These are phyloP conservation scores for Hymenoscyphus linearis DNA, from an alignment of 2,329 filamentous ascomycete species.

Conservation along the genomic window DNA sequence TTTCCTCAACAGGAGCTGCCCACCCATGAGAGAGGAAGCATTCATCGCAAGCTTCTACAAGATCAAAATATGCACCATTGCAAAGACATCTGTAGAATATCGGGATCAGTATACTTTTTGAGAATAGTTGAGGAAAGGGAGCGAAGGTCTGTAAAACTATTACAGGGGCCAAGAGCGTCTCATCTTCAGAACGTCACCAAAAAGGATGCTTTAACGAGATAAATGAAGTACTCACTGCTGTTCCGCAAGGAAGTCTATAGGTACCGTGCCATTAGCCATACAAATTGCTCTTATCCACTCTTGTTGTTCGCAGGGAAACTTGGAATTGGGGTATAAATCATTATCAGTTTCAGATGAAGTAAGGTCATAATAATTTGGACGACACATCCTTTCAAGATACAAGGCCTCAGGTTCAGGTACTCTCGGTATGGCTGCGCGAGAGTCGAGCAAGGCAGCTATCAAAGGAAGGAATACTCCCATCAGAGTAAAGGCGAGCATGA, in stretches of 20 bases:
- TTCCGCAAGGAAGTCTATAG: not conserved
- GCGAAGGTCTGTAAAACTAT: no score
- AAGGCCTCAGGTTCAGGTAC: not conserved
- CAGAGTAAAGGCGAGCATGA: not conserved
- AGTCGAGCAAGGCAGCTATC: not conserved
- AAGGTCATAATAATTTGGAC: not conserved
- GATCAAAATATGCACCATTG: not conserved
- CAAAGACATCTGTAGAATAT: not conserved
- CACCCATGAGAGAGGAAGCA: not conserved
- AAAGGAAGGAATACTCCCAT: not conserved
- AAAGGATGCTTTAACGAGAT: no score
- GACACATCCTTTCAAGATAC: not conserved
- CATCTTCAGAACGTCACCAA: no score
- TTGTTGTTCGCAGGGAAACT: not conserved
- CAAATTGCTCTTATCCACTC: not conserved
- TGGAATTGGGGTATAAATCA: not conserved
- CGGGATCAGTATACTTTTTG: no score
- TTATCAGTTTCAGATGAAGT: not conserved
- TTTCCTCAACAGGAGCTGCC: not conserved
- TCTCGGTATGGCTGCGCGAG: not conserved
- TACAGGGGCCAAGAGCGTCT: no score
- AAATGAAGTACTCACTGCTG: not conserved
- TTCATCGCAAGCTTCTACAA: not conserved
- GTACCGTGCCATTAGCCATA: not conserved
- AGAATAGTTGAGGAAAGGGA: no score